phyloP scores from a whole-genome alignment of 164 flowering plant species.

The Magnolia kwangsiensis region DNA sequence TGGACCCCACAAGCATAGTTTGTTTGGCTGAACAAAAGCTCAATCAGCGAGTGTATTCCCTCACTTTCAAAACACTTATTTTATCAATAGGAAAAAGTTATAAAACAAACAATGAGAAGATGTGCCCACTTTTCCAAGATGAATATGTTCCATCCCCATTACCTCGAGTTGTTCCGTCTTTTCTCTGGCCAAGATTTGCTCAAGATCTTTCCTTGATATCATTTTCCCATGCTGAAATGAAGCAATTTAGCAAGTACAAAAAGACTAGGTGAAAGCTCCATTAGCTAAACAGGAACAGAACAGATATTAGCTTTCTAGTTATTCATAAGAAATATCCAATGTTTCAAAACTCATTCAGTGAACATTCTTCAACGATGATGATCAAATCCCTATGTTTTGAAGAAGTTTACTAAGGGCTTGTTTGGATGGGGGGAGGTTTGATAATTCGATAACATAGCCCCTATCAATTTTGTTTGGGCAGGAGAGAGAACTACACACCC shows the following conservation, averaged over 20 bases:
- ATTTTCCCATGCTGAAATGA: slow-evolving; percentile 69
- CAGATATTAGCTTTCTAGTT: background rate
- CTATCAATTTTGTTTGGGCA: no score
- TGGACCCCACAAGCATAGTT: no score
- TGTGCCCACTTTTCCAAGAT: background rate
- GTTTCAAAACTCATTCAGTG: background rate
- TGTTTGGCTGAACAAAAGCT: background rate
- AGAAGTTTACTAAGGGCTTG: no score
- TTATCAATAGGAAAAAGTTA: background rate
- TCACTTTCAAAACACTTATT: background rate
- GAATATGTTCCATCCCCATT: slow-evolving; percentile 8
- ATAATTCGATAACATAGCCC: no score
- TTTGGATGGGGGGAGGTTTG: no score
- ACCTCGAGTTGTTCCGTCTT: slow-evolving; percentile 81
- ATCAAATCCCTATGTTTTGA: no score
- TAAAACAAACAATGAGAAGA: background rate
- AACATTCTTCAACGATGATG: no score
- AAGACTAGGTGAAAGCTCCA: background rate
- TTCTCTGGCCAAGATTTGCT: slow-evolving; percentile 58
- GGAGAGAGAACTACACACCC: no score
- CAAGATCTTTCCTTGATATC: slow-evolving; percentile 76
- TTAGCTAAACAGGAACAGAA: background rate
- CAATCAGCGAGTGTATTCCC: background rate
- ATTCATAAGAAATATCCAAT: background rate
- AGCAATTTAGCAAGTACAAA: slow-evolving; percentile 8